Base-by-base conservation (phyloP, 768 basidiomycete species). In the Russula abietina region DNA sequence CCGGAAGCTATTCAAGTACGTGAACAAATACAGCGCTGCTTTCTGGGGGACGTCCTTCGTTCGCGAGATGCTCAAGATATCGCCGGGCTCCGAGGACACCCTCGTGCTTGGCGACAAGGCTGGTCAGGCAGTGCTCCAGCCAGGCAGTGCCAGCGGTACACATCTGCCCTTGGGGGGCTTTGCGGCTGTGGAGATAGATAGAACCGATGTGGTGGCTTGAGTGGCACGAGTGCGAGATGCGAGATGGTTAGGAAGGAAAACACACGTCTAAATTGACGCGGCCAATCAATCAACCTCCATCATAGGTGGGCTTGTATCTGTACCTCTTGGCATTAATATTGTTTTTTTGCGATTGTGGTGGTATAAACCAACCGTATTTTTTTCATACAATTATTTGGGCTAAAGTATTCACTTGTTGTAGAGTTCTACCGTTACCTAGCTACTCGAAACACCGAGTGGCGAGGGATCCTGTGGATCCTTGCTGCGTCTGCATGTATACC, bases 21-120 rank as follows among this genome's bases (percentile, higher is more conserved):
- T 97, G 64, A 88, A 87, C 78, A 95, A 95, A 75, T 96, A 93
- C 78, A 93, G 89, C 61, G 88, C 94, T 36, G 85, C 90, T 45
- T 94, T 89, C 75, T 95, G 93, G 92, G 93, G 93, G 45, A 88
- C 84, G 55, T 90, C 89, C 64, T 94, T 93, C 73, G 91, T 95
- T 70, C 83, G 78, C 69, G 93, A 93, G 77, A 90, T 94, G 85
- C 77, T 80, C 52, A 81, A 81, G 72, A 79, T 91, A 57, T 75
- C 55, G 1, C 59, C 66, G 30, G 57, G 45, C 33, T 56, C 55
- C 11, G 66, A 67, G 36, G 67, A 65, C n/a, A 12, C 12, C 19
- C 61, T 66, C 46, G 65, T 64, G 22, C 16, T 54, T 12, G 58
- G 53, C 19, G 70, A 70, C 55, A 71, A 69, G 63, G 72, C 64